Base-by-base conservation (phyloP, 148 eudicot genomes). In the Camellia granthamiana region DNA sequence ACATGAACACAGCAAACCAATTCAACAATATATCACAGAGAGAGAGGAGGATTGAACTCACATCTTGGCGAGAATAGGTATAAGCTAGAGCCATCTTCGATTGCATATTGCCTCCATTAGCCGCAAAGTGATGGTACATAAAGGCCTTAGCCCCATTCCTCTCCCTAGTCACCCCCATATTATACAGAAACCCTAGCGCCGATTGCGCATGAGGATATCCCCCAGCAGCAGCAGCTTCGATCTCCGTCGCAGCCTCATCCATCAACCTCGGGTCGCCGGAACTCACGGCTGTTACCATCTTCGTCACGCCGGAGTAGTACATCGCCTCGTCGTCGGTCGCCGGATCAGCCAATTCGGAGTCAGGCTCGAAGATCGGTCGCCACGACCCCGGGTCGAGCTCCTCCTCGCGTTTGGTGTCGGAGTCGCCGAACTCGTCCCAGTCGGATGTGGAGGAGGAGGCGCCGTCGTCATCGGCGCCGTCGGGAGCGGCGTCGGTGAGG, bases 11-110 rank as follows among this genome's bases (percentile, higher is more conserved):
- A 11, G 47, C 8, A 41, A 74, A 74, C 12, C 11, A 58, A 14
- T 74, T 18, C 62, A 58, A 13, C 41, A 52, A 70, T 14, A 19
- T 19, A 4, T 70, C 51, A 68, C 13, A 47, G 6, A 75, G 6
- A 44, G 51, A 54, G 10, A 3, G 16, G 30, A 30, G 1, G 38
- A 1, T 30, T 61, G 54, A 38, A 23, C 89, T 52, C 82, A 95
- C 99, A 69, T 91, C 94, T 85, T 96, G 99, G 6, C 97, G 87
- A 77, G 90, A 81, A 74, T 96, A 96, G 21, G 88, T 91, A 75
- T 89, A 90, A 70, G 99, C 99, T 30, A 90, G 83, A 11, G 92
- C 97, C 94, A 96, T 89, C 91, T 93, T 96, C 9, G 97, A 90
- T 81, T 92, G 95, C 89, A 90, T 78, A 81, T 91, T 90, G 15